Conservation (phyloP, 495 filamentous ascomycete genomes). For the Aspergillus hancockii region DNA sequence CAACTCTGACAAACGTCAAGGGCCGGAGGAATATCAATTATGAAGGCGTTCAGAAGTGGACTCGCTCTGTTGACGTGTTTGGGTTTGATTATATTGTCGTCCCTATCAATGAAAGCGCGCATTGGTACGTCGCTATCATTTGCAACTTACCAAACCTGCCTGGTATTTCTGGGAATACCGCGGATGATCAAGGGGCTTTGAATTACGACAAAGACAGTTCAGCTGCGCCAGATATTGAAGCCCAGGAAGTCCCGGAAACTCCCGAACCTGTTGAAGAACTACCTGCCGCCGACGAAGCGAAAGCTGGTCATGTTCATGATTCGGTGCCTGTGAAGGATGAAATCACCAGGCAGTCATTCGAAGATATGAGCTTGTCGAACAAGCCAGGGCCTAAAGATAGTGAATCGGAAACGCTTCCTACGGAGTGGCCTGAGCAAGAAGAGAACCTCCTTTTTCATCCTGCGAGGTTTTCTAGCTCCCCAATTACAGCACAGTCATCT, state of each 20-base stretch:
- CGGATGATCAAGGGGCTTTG: slow-evolving; percentile 14
- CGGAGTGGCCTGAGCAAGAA: slow-evolving; percentile 32
- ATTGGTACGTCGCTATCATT: slow-evolving; percentile 97
- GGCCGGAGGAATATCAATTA: slow-evolving; percentile 70
- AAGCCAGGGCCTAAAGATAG: slow-evolving; percentile 7
- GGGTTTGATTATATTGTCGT: slow-evolving; percentile 86
- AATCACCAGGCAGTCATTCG: slow-evolving; percentile 23
- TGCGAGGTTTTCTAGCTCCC: slow-evolving; percentile 16
- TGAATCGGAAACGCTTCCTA: slow-evolving; percentile 11
- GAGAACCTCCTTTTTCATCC: slow-evolving; percentile 21
- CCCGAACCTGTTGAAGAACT: slow-evolving; percentile 26
- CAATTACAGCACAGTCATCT: slow-evolving; percentile 1
- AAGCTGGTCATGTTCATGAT: neutral
- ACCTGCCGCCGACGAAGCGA: slow-evolving; percentile 3
- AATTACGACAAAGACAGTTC: slow-evolving; percentile 16
- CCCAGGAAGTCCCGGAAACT: slow-evolving; percentile 39
- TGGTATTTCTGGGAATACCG: slow-evolving; percentile 29
- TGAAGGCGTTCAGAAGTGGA: slow-evolving; percentile 84
- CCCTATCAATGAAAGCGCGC: slow-evolving; percentile 80
- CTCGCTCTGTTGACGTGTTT: slow-evolving; percentile 81
- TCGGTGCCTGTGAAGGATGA: slow-evolving; percentile 24
- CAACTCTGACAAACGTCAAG: slow-evolving; percentile 61
- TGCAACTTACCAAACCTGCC: slow-evolving; percentile 72
- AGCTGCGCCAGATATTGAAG: slow-evolving; percentile 20
- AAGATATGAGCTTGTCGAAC: slow-evolving; percentile 27